Base-by-base conservation (phyloP, 805 yeast species). In the Metschnikowia matae region DNA sequence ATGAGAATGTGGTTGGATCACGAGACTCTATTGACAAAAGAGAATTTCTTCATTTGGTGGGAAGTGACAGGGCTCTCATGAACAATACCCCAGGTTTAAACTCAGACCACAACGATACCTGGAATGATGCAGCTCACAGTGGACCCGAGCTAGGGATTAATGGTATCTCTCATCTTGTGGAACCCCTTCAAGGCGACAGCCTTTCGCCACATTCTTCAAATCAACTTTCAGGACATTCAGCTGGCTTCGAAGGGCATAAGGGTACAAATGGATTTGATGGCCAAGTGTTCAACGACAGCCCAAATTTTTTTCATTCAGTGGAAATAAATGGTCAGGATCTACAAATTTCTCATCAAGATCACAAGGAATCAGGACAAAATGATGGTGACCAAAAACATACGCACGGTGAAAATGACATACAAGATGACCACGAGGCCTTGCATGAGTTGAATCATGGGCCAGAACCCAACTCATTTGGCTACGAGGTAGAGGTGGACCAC, bases 221-320 rank as follows among this genome's bases (percentile, higher is more conserved):
- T 14, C 45, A 42, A 10, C 38, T 33, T 15, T 10, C 45, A 10
- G 38, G 10, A 10, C 45, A 23, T 33, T 14, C 45, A 31, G 13
- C 29, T 10, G 17, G 36, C 15, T 41, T 43, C 17, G 32, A 43
- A 3, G 39, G n/a, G 13, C 39, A 43, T 5, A 34, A 52, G 33
- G 34, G 47, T 15, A 48, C 48, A 20, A 43, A 18, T 41, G 59
- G 52, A 34, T 52, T 44, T 23, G 44, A 51, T 48, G 52, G 48
- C 3, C 52, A 52, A 39, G 46, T 52, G n/a, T 50, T 46, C 46
- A 44, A 56, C 7, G 55, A 51, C 34, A 54, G 60, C 13, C 61
- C 64, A 1, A 57, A 59, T 40, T 60, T 59, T 33, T 54, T 58
- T 37, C 50, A 47, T 32, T 34, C 56, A 17, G 59, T 57, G n/a